Evolutionary conservation across 192 early-diverging fungal genomes (phyloP), one percentile per base, ranked within the genome.

Genomic region (Rhizoclosmatium globosum): DNA sequence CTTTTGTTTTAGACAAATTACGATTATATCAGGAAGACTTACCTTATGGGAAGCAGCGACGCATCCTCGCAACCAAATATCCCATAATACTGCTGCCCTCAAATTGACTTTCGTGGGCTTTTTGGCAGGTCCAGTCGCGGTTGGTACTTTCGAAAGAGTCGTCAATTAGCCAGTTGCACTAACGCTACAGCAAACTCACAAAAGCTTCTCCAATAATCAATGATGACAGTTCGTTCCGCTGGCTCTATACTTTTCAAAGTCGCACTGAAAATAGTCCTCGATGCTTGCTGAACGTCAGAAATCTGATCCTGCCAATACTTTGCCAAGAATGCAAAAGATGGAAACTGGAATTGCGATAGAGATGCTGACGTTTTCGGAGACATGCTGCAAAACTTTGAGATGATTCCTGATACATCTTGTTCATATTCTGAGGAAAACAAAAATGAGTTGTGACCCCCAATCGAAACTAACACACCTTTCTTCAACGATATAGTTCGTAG

Each of bases 301-400:
- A 90, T 85, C 15, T 93, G 85, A 84, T 96, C 95, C 78, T 95
- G 94, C 91, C 94, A 96, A 67, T 92, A 94, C 81, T 93, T 95
- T 44, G 89, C 88, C 11, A 95, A 80, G 66, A 87, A 91, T 9
- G 94, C 88, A 39, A 96, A 83, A 0, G 92, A 94, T 1, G 95
- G 91, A 11, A 81, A 80, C 44, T 84, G 82, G 76, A 83, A 94
- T 4, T 82, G 39, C 38, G 64, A 38, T 39, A 38, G 58, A 42
- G 68, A 31, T 13, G n/a, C 15, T 23, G 31, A 61, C 39, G 64
- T 58, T 17, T 56, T 42, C 64, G 21, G 39, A 13, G 70, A 9
- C 7, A 57, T 41, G 67, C 92, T 92, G 60, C 87, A 80, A 6
- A 84, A 79, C 17, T 86, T 84, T 23, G 91, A 56, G 21, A 80